Conservation (phyloP, 768 basidiomycete genomes). For the Exidia glandulosa region DNA sequence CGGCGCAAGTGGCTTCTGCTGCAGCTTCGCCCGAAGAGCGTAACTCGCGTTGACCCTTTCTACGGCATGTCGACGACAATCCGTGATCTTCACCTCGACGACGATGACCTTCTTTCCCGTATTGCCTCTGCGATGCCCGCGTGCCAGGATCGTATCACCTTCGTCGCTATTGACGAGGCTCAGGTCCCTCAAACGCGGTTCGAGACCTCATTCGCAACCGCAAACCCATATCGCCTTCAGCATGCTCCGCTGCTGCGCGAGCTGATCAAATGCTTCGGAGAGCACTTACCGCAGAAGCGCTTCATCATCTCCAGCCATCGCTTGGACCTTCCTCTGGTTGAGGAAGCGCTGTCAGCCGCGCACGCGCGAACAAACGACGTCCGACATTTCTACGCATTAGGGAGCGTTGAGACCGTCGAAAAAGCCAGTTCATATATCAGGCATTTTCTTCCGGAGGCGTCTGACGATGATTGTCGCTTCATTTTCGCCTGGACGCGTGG, state of each 20-base stretch:
- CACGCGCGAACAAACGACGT: not conserved
- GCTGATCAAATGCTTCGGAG: not conserved
- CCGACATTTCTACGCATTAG: not conserved
- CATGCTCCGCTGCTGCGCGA: not conserved
- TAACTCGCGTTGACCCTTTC: not conserved
- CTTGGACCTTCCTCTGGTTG: too few species aligned
- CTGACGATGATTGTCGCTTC: not conserved
- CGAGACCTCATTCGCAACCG: not conserved
- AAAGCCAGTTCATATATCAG: not conserved
- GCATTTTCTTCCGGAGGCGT: not conserved
- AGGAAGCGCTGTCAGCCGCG: too few species aligned
- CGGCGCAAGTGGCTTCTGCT: not conserved
- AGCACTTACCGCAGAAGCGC: too few species aligned
- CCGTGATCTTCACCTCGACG: not conserved
- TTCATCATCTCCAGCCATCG: too few species aligned
- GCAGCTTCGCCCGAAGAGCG: not conserved
- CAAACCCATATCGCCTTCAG: not conserved
- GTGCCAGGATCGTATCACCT: not conserved
- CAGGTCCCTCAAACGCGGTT: not conserved
- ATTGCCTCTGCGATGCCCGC: not conserved
- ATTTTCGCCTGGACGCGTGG: not conserved
- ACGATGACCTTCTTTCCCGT: not conserved
- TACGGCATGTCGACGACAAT: not conserved
- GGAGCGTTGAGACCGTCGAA: not conserved
- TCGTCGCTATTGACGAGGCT: not conserved